Evolutionary conservation across 176 grass and related monocot genomes (phyloP).

Genomic region (Musa schizocarpa): DNA sequence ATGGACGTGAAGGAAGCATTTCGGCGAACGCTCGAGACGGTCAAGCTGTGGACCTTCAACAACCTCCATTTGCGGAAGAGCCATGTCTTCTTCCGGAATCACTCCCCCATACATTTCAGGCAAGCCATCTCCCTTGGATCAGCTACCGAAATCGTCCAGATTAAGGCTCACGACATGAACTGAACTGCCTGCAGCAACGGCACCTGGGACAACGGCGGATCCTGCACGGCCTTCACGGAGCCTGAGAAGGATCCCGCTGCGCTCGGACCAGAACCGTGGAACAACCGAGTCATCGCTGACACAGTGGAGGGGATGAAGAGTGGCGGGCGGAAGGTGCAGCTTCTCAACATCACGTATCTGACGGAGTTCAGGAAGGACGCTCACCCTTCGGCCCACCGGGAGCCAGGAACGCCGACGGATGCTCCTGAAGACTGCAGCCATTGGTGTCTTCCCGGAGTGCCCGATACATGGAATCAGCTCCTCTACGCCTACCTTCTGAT

Average conservation of each 20-base stretch:
- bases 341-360: slow-evolving; percentile 34
- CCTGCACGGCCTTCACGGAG: slow-evolving; percentile 9
- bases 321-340: not conserved
- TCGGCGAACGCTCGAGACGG: slow-evolving; percentile 20
- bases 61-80: slow-evolving; percentile 21
- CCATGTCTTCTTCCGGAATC: slow-evolving; percentile 27
- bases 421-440: slow-evolving; percentile 42
- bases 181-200: slow-evolving; percentile 24
- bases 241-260: slow-evolving; percentile 3
- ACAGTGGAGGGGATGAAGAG: slow-evolving; percentile 19
- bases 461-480: slow-evolving; percentile 38
- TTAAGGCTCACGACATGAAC: not conserved
- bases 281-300: slow-evolving; percentile 11
- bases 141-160: not conserved
- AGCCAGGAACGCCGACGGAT: slow-evolving; percentile 16
- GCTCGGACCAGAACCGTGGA: slow-evolving; percentile 27
- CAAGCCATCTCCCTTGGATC: not conserved
- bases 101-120: slow-evolving; percentile 31
- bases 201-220: slow-evolving; percentile 25
- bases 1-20: slow-evolving; percentile 42
- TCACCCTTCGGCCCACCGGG: slow-evolving; percentile 33
- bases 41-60: slow-evolving; percentile 22
- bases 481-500: slow-evolving; percentile 34
- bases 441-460: slow-evolving; percentile 41
- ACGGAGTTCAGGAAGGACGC: slow-evolving; percentile 35